A percentile compares a stretch with the other conserved stretches of the same genome.
phyloP scores from a whole-genome alignment of 768 basidiomycete genomes.

The Kwoniella sp. region DNA sequence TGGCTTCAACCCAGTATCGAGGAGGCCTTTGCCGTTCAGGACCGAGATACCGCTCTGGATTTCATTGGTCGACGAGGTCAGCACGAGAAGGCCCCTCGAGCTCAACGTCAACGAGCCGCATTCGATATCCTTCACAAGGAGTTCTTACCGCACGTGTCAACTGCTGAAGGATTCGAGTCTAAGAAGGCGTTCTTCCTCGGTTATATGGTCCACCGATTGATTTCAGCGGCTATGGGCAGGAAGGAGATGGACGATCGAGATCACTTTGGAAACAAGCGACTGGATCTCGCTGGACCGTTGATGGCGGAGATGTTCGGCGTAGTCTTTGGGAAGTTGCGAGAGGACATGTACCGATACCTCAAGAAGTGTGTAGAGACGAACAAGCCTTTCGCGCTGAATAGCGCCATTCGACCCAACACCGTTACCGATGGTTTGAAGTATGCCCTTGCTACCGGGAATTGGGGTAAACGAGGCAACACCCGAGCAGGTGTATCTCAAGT shows the following conservation, averaged over 20 bases:
- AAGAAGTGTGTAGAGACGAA: slow-evolving; percentile 98
- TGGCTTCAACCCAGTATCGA: slow-evolving; percentile 98
- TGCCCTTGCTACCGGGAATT: slow-evolving; percentile 96
- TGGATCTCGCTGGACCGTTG: slow-evolving; percentile 93
- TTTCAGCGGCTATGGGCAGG: slow-evolving; percentile 89
- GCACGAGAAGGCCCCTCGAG: slow-evolving; percentile 37
- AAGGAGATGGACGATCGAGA: slow-evolving; percentile 98
- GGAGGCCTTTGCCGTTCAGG: slow-evolving; percentile 97
- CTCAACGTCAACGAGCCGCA: slow-evolving; percentile 68
- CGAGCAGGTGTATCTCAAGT: slow-evolving; percentile 99
- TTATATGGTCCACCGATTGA: slow-evolving; percentile 96
- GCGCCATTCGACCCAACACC: slow-evolving; percentile 93
- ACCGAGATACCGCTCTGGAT: slow-evolving; percentile 78
- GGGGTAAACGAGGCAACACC: slow-evolving; percentile 99
- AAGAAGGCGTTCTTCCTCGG: slow-evolving; percentile 99
- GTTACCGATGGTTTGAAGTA: slow-evolving; percentile 98
- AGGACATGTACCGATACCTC: slow-evolving; percentile 93
- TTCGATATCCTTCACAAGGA: slow-evolving; percentile 98
- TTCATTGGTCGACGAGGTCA: slow-evolving; percentile 95
- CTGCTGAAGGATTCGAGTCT: slow-evolving; percentile 91
- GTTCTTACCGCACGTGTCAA: slow-evolving; percentile 95
- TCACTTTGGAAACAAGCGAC: slow-evolving; percentile 97
- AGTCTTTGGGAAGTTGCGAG: slow-evolving; percentile 93
- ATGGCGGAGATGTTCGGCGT: slow-evolving; percentile 97
- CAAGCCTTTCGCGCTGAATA: slow-evolving; percentile 87